Base-by-base conservation (phyloP, 1,139 yeast genomes). In the Pichiaceae sp. region DNA sequence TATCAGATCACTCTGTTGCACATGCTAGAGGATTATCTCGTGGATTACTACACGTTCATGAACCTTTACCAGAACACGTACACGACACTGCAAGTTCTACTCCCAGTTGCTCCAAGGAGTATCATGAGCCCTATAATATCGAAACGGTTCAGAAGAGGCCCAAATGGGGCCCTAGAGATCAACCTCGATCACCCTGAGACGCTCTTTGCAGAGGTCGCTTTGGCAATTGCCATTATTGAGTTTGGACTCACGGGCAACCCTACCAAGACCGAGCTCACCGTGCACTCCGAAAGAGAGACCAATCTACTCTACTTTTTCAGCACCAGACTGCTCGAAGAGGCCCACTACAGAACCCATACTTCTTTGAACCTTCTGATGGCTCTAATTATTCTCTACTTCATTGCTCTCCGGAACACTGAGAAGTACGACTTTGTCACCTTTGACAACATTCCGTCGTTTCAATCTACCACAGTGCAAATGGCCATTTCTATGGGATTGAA, bases 401-500 rank as follows among this genome's bases (percentile, higher is more conserved):
- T 49, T 17, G 36, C 42, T 4, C 38, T 44, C 17, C 42, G 46
- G 27, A 41, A 43, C 31, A 38, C 41, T 20, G 47, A 40, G 14
- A 44, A 37, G 26, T 43, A 42, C 24, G 48, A 48, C 25, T 43
- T 46, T 12, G 47, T 43, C 17, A 46, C 44, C 30, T 43, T 41
- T 28, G 43, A 42, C 17, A 38, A 34, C 16, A 43, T 49, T 6
- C 35, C 52, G 7, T 36, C 33, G 18, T 45, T 38, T 26, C 47
- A 39, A 24, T 34, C 41, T 6, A 36, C 38, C 17, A 45, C 50
- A 3, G 43, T 50, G 17, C 39, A 42, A 23, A 49, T 50, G 47
- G 52, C 53, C 3, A 21, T 45, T 3, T 34, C 41, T 17, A 36
- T 52, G 25, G 56, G 56, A 4, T 34, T 53, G 12, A 49, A 51